phyloP scores from a whole-genome alignment of 192 early-diverging fungal species.

The Thoreauomyces humboldtii region DNA sequence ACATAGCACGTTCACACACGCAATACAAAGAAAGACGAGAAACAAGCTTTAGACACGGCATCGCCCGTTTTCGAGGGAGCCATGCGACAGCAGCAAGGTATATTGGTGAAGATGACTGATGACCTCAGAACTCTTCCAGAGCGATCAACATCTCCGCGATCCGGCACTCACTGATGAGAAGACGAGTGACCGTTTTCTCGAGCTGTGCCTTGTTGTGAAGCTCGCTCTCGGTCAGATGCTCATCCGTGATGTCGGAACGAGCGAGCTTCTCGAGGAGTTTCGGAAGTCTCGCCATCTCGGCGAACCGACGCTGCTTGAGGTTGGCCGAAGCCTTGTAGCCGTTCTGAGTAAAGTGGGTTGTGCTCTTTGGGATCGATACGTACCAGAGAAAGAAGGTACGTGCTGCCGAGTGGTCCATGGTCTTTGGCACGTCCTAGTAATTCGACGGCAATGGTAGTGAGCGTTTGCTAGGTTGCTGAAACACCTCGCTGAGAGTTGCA shows the following conservation, averaged over 20 bases:
- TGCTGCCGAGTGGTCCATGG: slow-evolving; percentile 41
- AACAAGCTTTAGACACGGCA: no score
- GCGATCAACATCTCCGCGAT: slow-evolving; percentile 34
- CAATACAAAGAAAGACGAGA: no score
- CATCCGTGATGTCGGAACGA: slow-evolving; percentile 36
- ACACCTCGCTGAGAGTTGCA: slow-evolving; percentile 9
- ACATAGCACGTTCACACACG: no score
- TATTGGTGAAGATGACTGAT: neutral
- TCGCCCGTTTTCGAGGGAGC: no score
- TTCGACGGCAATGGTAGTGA: neutral
- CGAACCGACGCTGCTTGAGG: slow-evolving; percentile 35
- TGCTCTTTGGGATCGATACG: slow-evolving; percentile 35
- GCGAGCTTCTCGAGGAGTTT: slow-evolving; percentile 43
- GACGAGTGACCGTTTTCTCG: slow-evolving; percentile 22
- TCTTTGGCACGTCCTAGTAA: slow-evolving; percentile 49
- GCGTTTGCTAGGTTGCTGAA: neutral
- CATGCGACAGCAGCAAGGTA: no score
- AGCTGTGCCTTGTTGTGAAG: slow-evolving; percentile 20
- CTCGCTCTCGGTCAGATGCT: slow-evolving; percentile 37
- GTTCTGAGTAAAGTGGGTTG: slow-evolving; percentile 29
- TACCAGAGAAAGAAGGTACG: slow-evolving; percentile 45
- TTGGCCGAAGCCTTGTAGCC: slow-evolving; percentile 37
- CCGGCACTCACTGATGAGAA: slow-evolving; percentile 26
- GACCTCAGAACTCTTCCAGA: slow-evolving; percentile 35
- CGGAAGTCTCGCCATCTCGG: slow-evolving; percentile 28